Conservation (phyloP, 2,329 filamentous ascomycete species). For the Thermothelomyces thermophilus region DNA sequence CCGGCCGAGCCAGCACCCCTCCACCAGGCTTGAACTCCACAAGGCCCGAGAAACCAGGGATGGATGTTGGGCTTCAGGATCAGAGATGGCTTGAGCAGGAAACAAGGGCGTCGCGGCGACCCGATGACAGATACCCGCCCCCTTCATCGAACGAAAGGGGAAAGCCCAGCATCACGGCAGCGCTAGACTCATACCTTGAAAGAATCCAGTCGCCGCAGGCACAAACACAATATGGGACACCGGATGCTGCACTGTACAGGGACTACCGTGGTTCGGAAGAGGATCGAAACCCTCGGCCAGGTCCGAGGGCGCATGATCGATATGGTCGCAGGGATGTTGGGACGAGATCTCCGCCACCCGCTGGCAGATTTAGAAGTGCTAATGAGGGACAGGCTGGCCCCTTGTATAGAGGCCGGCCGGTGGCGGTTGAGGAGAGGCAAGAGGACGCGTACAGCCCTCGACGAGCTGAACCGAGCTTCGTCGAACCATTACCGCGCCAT, state of each 20-base stretch:
- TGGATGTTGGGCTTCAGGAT: conserved; percentile 1
- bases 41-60: conserved; percentile 6
- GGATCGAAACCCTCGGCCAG: background rate
- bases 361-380: background rate
- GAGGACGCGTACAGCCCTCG: background rate
- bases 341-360: background rate
- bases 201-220: conserved; percentile 8
- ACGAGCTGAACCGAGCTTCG: background rate
- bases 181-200: conserved; percentile 26
- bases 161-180: conserved; percentile 21
- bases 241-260: conserved; percentile 14
- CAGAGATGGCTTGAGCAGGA: background rate
- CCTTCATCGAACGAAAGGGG: conserved; percentile 8
- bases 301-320: background rate
- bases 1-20: conserved; percentile 25
- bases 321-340: background rate
- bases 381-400: background rate
- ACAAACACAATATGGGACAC: background rate
- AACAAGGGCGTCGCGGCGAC: conserved; percentile 5
- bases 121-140: conserved; percentile 2
- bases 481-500: conserved; percentile 3
- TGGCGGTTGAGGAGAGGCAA: conserved; percentile 2
- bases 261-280: conserved; percentile 6
- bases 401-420: too few relatives aligned
- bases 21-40: conserved; percentile 26